Evolutionary conservation across 176 grass and related monocot genomes (phyloP).

Genomic region (Urochloa ruziziensis): DNA sequence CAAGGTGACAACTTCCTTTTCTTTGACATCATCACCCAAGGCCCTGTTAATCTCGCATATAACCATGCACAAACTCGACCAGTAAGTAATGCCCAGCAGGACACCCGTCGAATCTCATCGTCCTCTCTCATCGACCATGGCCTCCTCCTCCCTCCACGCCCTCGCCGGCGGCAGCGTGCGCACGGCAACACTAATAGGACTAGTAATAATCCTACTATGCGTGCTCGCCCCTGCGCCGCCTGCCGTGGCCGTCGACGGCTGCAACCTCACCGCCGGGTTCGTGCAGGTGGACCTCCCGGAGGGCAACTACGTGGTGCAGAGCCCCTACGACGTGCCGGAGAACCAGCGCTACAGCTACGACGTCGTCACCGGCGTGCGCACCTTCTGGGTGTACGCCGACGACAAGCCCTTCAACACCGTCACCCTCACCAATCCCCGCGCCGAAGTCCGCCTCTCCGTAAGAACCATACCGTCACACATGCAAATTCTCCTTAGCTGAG

Average conservation of each 20-base stretch:
- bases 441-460: constrained; percentile 2
- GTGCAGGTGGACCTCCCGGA: constrained; percentile 8
- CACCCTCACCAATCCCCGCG: constrained; percentile 14
- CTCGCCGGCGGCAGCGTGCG: neutral
- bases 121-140: neutral
- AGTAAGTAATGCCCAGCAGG: neutral
- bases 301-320: constrained; percentile 24
- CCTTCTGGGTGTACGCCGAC: constrained; percentile 33
- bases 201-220: neutral
- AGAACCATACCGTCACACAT: neutral
- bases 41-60: neutral
- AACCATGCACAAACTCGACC: neutral
- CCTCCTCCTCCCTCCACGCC: neutral
- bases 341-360: neutral
- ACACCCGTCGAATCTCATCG: neutral
- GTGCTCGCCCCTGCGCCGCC: neutral
- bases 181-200: neutral
- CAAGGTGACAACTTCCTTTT: neutral
- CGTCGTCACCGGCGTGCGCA: constrained; percentile 11
- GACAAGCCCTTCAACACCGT: constrained; percentile 41
- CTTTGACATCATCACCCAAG: neutral
- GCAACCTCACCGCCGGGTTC: constrained; percentile 30
- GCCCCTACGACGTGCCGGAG: constrained; percentile 35
- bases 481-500: no score
- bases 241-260: neutral